These are phyloP conservation scores for Trichoderma sp. DNA, from an alignment of 2,329 filamentous ascomycete genomes.

Conservation along the genomic window DNA sequence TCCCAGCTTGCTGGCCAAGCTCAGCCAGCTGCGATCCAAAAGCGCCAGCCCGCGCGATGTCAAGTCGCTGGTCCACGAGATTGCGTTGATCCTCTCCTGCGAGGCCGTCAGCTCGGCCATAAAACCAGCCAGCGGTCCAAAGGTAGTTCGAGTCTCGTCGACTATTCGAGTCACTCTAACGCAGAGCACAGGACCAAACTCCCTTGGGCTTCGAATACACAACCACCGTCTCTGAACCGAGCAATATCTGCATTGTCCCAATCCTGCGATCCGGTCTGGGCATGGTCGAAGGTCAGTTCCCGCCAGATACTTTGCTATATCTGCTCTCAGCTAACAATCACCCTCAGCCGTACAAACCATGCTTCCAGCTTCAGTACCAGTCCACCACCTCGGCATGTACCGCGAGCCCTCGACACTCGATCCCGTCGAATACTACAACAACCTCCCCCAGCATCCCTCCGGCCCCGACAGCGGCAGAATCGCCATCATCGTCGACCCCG, in stretches of 20 bases:
- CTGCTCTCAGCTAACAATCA: conserved; percentile 26
- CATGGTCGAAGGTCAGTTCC: conserved; percentile 75
- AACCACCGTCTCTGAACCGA: conserved; percentile 62
- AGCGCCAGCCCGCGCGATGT: conserved; percentile 72
- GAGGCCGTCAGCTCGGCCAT: conserved; percentile 74
- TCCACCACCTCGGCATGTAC: conserved; percentile 94
- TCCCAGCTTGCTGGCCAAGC: conserved; percentile 83
- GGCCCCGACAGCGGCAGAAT: conserved; percentile 48
- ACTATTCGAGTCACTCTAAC: neutral
- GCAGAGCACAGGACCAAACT: conserved; percentile 63
- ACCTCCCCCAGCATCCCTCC: conserved; percentile 74
- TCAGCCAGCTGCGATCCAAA: conserved; percentile 82
- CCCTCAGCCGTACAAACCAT: conserved; percentile 72
- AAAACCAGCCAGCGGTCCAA: conserved; percentile 57
- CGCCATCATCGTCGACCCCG: conserved; percentile 84
- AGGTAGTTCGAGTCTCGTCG: conserved; percentile 50
- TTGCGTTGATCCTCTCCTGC: conserved; percentile 76
- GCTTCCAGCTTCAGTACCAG: conserved; percentile 75
- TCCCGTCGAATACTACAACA: conserved; percentile 97
- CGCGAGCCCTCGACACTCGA: conserved; percentile 84
- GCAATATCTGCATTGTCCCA: conserved; percentile 77
- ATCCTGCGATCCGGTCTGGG: conserved; percentile 89
- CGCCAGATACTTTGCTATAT: neutral
- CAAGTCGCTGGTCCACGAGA: conserved; percentile 81
- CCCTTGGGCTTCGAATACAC: conserved; percentile 77